Evolutionary conservation across 148 eudicot species (phyloP).

Genomic region (Polygonum aviculare): DNA sequence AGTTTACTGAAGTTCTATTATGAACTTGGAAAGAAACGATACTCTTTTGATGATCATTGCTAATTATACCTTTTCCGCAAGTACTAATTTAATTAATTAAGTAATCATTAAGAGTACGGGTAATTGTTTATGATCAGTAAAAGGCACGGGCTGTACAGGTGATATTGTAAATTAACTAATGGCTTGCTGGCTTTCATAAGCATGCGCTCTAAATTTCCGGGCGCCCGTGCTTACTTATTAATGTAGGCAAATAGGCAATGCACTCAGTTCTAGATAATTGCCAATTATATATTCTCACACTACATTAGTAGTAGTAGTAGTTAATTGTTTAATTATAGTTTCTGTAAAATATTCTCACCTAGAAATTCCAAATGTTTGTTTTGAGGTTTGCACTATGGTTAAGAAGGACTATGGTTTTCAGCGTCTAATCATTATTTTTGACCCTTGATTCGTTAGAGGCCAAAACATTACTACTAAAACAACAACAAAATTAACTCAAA

Average conservation of each 20-base stretch:
- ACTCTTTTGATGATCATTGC: too few relatives aligned
- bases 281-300: conserved; percentile 4
- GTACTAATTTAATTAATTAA: too few relatives aligned
- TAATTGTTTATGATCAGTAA: neutral
- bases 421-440: conserved; percentile 7
- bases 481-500: too few relatives aligned
- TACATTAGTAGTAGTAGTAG: neutral
- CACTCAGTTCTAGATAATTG: conserved; percentile 6
- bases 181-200: neutral
- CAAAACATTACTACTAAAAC: neutral
- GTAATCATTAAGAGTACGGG: neutral
- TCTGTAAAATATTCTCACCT: neutral
- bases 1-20: too few relatives aligned
- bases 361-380: conserved; percentile 6
- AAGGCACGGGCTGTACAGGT: neutral
- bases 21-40: too few relatives aligned
- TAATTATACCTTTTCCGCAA: neutral
- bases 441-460: neutral
- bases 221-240: conserved; percentile 3
- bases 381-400: neutral
- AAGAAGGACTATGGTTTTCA: conserved; percentile 1
- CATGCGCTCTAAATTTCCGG: conserved; percentile 6
- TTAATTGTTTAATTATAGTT: neutral
- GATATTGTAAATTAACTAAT: neutral
- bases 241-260: neutral